Percentiles rank a stretch among this genome's conserved stretches.
These are phyloP conservation scores for Emergomyces africanus DNA, from an alignment of 2,329 filamentous ascomycete species.

Conservation along the genomic window DNA sequence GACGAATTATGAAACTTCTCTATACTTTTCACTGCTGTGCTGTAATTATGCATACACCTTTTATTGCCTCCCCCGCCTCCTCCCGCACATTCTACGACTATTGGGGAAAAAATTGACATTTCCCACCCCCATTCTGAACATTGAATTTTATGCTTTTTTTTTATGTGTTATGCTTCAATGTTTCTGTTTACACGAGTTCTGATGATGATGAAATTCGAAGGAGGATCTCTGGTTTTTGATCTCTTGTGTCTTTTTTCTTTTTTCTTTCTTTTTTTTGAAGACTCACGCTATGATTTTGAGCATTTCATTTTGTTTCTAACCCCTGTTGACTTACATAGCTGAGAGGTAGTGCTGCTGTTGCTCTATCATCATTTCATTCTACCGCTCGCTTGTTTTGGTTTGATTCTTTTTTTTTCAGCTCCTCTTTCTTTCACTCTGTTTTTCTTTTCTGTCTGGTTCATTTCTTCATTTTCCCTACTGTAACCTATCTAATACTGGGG, in stretches of 20 bases:
- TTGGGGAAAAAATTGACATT: not conserved
- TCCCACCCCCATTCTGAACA: not conserved
- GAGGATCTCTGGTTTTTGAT: not conserved
- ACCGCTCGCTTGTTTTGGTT: no score
- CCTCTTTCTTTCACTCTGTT: constrained; percentile 8
- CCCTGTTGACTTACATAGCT: not conserved
- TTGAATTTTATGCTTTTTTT: constrained; percentile 5
- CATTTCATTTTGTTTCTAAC: not conserved
- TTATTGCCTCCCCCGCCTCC: not conserved
- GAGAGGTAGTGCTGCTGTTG: not conserved
- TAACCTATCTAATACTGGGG: not conserved
- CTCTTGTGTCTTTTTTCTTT: not conserved
- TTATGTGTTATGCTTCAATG: not conserved
- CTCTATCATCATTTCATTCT: constrained; percentile 11
- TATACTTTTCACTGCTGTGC: constrained; percentile 10
- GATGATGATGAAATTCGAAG: not conserved
- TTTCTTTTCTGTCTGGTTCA: constrained; percentile 14
- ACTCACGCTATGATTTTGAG: not conserved
- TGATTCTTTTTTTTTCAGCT: no score
- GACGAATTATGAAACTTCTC: not conserved
- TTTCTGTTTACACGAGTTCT: not conserved
- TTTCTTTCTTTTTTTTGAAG: not conserved
- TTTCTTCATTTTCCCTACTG: not conserved
- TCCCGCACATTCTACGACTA: not conserved
- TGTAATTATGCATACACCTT: constrained; percentile 2